Base-by-base conservation (phyloP, 306 rosid species). In the Castanopsis chinensis region DNA sequence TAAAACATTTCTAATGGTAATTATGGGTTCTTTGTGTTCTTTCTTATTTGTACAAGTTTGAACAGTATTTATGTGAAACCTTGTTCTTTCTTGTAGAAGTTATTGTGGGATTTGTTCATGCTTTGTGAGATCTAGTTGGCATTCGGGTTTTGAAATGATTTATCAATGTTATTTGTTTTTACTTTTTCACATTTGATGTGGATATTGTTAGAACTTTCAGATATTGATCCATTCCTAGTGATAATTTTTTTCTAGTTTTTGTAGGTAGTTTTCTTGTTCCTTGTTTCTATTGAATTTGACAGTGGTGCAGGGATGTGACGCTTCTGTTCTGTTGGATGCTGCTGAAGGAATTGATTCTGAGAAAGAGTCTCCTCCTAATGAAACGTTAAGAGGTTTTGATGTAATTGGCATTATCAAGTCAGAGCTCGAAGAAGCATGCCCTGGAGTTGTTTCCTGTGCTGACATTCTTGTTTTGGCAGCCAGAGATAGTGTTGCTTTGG, bases 381-480 rank as follows among this genome's bases (percentile, higher is more conserved):
- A 52, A 81, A 82, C 61, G 35, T 79, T 87, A 71, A 82, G 72
- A 79, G 88, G 86, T 25, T 87, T 87, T 61, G 86, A 82, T 53
- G 69, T 74, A 25, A 87, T 86, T 13, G 83, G 82, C 15, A 57
- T 49, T 71, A 84, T 86, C 72, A 83, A 83, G 71, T 81, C 83
- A 58, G 49, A 79, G 69, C 83, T 83, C 57, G 87, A 88, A 77
- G 79, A 77, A 71, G 68, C 77, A 5, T 86, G 89, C 70, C 88
- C 85, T 6, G 76, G 83, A 43, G 32, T 79, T 67, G 87, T 84
- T 78, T 88, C 88, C 61, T 80, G 86, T 84, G 76, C 91, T 23
- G 85, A 84, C 78, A 82, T 83, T 78, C 79, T 85, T 83, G 89
- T 84, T 60, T 59, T 86, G 37, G 82, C 88, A 1, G 88, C 88